These are phyloP conservation scores for Sclerotinia sclerotiorum DNA, from an alignment of 2,329 filamentous ascomycete species.

Conservation along the genomic window DNA sequence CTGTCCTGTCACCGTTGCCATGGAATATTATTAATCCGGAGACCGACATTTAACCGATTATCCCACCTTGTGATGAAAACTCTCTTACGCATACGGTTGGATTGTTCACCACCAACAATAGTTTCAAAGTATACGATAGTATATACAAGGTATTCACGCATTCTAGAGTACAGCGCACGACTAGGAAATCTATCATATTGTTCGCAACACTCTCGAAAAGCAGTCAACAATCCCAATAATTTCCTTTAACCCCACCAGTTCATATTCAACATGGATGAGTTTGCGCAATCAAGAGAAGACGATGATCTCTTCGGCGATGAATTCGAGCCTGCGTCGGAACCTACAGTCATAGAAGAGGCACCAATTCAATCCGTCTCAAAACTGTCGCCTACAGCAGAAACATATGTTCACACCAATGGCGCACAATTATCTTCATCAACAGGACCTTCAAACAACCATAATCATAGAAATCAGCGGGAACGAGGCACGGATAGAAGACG, in stretches of 20 bases:
- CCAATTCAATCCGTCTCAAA: conserved; percentile 11
- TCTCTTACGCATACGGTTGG: neutral
- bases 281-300: conserved; percentile 40
- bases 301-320: conserved; percentile 42
- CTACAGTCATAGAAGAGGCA: conserved; percentile 29
- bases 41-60: neutral
- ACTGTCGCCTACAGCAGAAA: conserved; percentile 6
- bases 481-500: conserved; percentile 24
- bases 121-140: neutral
- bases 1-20: neutral
- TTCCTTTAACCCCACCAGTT: conserved; percentile 9
- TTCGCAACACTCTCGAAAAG: neutral
- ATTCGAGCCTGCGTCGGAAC: conserved; percentile 37
- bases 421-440: conserved; percentile 3
- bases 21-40: neutral
- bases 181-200: neutral
- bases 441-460: conserved; percentile 7
- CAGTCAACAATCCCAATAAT: neutral
- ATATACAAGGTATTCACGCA: neutral
- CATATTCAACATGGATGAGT: conserved; percentile 37
- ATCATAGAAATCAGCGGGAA: conserved; percentile 21
- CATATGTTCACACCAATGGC: conserved; percentile 5
- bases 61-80: conserved; percentile 15
- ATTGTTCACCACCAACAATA: conserved; percentile 1
- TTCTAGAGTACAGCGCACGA: neutral